A percentile compares a stretch with the other conserved stretches of the same genome.
Conservation (phyloP, 805 yeast species). For the Suhomyces kilbournensis region DNA sequence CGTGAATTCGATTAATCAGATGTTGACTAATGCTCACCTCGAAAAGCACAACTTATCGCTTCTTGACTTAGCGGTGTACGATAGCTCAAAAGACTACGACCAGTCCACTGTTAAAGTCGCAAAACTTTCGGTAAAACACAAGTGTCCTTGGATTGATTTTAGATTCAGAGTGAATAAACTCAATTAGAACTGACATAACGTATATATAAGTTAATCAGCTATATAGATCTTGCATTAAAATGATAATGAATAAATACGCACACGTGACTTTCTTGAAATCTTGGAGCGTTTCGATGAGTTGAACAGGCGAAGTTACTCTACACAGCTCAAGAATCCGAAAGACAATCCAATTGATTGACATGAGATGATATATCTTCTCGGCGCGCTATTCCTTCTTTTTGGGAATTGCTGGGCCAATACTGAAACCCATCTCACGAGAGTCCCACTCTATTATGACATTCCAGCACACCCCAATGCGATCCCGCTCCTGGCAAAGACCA, state of each 20-base stretch:
- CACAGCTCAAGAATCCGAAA: background rate
- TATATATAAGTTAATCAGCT: background rate
- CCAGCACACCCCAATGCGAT: conserved; percentile 16
- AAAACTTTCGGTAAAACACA: background rate
- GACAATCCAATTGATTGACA: background rate
- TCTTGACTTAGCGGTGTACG: conserved; percentile 10
- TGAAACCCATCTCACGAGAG: conserved; percentile 28
- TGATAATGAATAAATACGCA: background rate
- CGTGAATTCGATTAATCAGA: conserved; percentile 2
- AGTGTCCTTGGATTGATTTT: background rate
- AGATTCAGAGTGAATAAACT: background rate
- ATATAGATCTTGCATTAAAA: background rate
- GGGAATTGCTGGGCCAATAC: conserved; percentile 30
- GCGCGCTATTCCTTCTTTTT: background rate
- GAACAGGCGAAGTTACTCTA: background rate
- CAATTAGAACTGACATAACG: background rate
- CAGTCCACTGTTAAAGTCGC: background rate
- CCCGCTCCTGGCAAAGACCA: background rate
- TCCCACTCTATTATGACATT: conserved; percentile 36
- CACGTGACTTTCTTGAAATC: background rate
- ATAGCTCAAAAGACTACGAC: background rate
- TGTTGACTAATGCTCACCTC: background rate
- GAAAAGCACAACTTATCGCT: conserved; percentile 6
- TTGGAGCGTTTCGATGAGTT: background rate
- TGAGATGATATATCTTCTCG: conserved; percentile 4